Percentiles rank a stretch among this genome's conserved stretches.
phyloP scores from a whole-genome alignment of 2,329 filamentous ascomycete genomes.

The Venturia oleaginea region DNA sequence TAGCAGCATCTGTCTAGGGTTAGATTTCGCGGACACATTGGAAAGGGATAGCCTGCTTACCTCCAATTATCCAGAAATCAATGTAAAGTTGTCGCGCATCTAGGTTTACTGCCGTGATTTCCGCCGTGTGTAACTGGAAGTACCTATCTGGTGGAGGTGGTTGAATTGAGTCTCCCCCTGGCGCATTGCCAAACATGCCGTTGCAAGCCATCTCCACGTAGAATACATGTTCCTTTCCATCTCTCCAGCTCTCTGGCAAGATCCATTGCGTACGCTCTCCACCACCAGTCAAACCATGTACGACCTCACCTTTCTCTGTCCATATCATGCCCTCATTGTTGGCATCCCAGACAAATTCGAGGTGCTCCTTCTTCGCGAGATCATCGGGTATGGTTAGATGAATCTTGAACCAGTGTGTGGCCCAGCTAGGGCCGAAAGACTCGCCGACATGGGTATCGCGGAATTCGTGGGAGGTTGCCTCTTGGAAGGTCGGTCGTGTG shows the following conservation, averaged over 20 bases:
- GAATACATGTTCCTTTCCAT: slow-evolving; percentile 78
- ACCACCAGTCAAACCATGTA: slow-evolving; percentile 85
- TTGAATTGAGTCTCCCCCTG: slow-evolving; percentile 76
- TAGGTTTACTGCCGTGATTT: slow-evolving; percentile 82
- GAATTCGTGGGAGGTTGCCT: slow-evolving; percentile 71
- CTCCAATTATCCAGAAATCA: slow-evolving; percentile 88
- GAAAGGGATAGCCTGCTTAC: slow-evolving; percentile 21
- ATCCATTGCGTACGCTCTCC: slow-evolving; percentile 89
- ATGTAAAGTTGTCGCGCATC: slow-evolving; percentile 75
- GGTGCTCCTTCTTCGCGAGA: slow-evolving; percentile 63
- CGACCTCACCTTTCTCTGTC: slow-evolving; percentile 77
- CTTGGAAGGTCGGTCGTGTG: slow-evolving; percentile 74
- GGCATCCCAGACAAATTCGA: slow-evolving; percentile 96
- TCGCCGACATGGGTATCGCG: slow-evolving; percentile 64
- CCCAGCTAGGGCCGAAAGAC: slow-evolving; percentile 88
- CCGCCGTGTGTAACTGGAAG: slow-evolving; percentile 66
- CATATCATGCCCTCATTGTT: slow-evolving; percentile 93
- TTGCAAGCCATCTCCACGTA: slow-evolving; percentile 99
- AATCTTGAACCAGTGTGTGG: slow-evolving; percentile 94
- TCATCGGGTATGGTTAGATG: slow-evolving; percentile 66
- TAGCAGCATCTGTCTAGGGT: slow-evolving; percentile 59
- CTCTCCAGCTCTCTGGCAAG: slow-evolving; percentile 68
- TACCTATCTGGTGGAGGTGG: slow-evolving; percentile 79
- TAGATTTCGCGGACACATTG: background rate
- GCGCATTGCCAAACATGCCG: slow-evolving; percentile 91